phyloP scores from a whole-genome alignment of 2,329 filamentous ascomycete genomes.

The Aspergillus vadensis region DNA sequence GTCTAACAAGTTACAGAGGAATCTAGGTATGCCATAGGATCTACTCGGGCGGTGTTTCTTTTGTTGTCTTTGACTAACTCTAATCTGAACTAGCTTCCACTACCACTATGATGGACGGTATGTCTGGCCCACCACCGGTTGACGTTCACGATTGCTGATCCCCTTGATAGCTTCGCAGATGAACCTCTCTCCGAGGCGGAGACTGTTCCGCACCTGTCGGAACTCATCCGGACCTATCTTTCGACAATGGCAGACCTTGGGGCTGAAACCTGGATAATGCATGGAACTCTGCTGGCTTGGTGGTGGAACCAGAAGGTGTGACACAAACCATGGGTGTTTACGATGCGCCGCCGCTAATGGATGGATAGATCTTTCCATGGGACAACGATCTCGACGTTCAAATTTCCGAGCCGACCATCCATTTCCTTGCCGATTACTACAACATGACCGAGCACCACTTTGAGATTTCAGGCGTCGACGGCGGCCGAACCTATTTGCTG shows the following conservation, averaged over 20 bases:
- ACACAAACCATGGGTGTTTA: neutral
- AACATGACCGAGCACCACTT: slow-evolving; percentile 63
- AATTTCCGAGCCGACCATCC: slow-evolving; percentile 57
- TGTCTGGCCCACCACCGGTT: neutral
- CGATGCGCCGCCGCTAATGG: slow-evolving; percentile 12
- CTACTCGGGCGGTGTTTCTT: neutral
- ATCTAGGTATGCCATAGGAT: slow-evolving; percentile 39
- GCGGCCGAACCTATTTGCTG: slow-evolving; percentile 53
- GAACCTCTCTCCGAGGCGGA: slow-evolving; percentile 49
- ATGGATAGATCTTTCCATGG: slow-evolving; percentile 58
- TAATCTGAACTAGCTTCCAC: slow-evolving; percentile 46
- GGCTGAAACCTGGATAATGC: slow-evolving; percentile 65
- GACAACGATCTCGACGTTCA: slow-evolving; percentile 64
- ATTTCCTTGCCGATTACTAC: slow-evolving; percentile 60
- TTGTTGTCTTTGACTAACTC: slow-evolving; percentile 12
- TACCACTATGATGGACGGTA: slow-evolving; percentile 58
- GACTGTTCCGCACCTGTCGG: slow-evolving; percentile 51
- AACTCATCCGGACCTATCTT: slow-evolving; percentile 59
- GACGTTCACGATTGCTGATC: slow-evolving; percentile 17
- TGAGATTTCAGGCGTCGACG: slow-evolving; percentile 38
- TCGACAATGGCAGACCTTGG: slow-evolving; percentile 59
- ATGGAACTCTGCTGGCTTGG: slow-evolving; percentile 63
- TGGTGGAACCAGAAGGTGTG: slow-evolving; percentile 61
- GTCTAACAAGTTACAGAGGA: slow-evolving; percentile 40
- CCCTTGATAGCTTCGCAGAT: slow-evolving; percentile 50